These are phyloP conservation scores for Trichophyton simii DNA, from an alignment of 2,329 filamentous ascomycete genomes.

Conservation along the genomic window DNA sequence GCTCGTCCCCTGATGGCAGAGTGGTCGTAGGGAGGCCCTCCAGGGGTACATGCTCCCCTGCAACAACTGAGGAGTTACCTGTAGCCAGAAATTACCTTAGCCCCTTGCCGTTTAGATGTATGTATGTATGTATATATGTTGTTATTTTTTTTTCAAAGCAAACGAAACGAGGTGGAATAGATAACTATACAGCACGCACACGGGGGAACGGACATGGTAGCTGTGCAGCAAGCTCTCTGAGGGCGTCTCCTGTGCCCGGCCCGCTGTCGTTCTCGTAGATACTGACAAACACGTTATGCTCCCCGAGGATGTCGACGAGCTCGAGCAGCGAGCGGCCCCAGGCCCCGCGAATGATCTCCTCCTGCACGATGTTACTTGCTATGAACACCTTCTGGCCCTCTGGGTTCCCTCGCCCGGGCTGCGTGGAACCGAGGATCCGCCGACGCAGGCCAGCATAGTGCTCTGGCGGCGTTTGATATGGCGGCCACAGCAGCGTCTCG, in stretches of 20 bases:
- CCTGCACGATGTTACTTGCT: constrained; percentile 9
- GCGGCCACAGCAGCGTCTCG: constrained; percentile 7
- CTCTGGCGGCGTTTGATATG: constrained; percentile 7
- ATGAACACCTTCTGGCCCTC: constrained; percentile 10
- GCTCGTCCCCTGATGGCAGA: constrained; percentile 1
- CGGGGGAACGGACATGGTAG: constrained; percentile 7
- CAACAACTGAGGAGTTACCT: constrained; percentile 11
- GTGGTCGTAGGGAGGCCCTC: constrained; percentile 3
- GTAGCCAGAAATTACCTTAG: not conserved
- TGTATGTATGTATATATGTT: too few relatives aligned
- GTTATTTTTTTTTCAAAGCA: too few relatives aligned
- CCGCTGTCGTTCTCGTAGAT: constrained; percentile 12
- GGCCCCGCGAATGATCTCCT: constrained; percentile 6
- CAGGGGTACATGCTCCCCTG: constrained; percentile 8
- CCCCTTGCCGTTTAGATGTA: not conserved
- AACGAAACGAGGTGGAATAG: too few relatives aligned
- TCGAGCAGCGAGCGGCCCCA: constrained; percentile 8
- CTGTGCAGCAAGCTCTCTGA: constrained; percentile 4
- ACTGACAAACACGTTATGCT: constrained; percentile 12
- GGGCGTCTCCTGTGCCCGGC: constrained; percentile 5
- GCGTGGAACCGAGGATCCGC: not conserved
- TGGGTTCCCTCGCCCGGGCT: constrained; percentile 8
- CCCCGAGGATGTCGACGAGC: constrained; percentile 9
- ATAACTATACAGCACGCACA: not conserved
- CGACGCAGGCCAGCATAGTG: constrained; percentile 5